Evolutionary conservation across 192 early-diverging fungal genomes (phyloP), one percentile per base, ranked within the genome.

Genomic region (Backusella psychrophila): DNA sequence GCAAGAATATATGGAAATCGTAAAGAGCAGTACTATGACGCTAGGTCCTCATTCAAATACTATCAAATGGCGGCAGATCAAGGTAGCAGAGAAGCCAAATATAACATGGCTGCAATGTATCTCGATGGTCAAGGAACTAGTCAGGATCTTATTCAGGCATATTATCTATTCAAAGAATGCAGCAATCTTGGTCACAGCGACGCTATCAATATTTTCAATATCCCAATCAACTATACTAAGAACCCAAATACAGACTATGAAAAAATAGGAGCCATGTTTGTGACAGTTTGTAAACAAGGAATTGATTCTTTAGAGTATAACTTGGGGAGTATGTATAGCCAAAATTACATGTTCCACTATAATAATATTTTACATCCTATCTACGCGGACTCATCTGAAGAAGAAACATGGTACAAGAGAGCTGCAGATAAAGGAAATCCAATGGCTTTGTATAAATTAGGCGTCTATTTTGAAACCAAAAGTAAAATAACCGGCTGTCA

Each of bases 391-490:
- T 33, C 2, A 33, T 33, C 33, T 33, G 3, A 33, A 33, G 19
- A 14, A 49, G 19, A 21, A 56, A 23, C 52, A 21, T 56, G 52
- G 52, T 56, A 56, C 19, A 21, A 2, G 0, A 0, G 2, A 36
- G 77, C 81, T 21, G 78, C 78, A 9, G 70, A 76, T 1, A 29
- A 21, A 12, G 78, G 77, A 19, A 41, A 70, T 12, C 36, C 67
- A 5, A 41, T 29, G 0, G 83, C 80, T 17, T 76, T 79, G 56
- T 72, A 74, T 41, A 72, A 63, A 29, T 9, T 83, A 21, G 85
- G 83, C 29, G n/a, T 56, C 2, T 21, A 2, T 21, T 6, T 52
- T 6, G 72, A 77, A 59, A 80, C 79, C 23, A 35, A 29, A 15
- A 71, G 79, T 23, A 81, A 83, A 19, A 65, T 17, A 17, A 14